A percentile compares a stretch with the other conserved stretches of the same genome.
Conservation (phyloP, 139 green algal genomes). For the Micromonas commoda region DNA sequence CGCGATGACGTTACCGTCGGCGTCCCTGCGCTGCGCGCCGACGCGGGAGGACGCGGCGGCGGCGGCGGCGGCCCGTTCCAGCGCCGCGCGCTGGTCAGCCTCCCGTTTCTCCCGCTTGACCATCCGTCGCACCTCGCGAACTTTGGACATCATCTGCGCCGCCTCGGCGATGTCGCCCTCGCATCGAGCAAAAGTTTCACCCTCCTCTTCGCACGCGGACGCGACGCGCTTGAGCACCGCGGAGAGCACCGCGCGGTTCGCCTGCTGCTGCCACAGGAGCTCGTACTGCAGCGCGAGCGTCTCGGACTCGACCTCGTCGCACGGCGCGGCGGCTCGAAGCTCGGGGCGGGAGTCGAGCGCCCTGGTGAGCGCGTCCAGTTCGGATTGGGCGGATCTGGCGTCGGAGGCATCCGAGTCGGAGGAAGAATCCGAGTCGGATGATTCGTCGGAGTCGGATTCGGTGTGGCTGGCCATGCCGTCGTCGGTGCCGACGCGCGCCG, state of each 20-base stretch:
- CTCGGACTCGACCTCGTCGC: constrained; percentile 76
- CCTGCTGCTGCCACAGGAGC: constrained; percentile 52
- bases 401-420: background rate
- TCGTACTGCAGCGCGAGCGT: constrained; percentile 65
- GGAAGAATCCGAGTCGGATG: too few relatives aligned
- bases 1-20: background rate
- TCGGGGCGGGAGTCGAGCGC: background rate
- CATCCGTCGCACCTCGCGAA: constrained; percentile 56
- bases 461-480: background rate
- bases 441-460: background rate
- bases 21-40: constrained; percentile 20
- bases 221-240: constrained; percentile 40
- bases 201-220: constrained; percentile 49
- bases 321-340: constrained; percentile 60
- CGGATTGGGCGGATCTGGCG: constrained; percentile 8
- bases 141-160: constrained; percentile 35
- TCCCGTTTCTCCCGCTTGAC: constrained; percentile 60
- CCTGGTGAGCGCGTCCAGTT: background rate
- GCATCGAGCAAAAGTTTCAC: constrained; percentile 25
- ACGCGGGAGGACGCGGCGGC: constrained; percentile 31
- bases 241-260: constrained; percentile 49
- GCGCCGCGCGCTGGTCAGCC: constrained; percentile 45
- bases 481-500: background rate
- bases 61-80: constrained; percentile 43
- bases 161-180: constrained; percentile 48